These are phyloP conservation scores for Lodderomyces metapsilosis DNA, from an alignment of 1,139 yeast genomes.

Conservation along the genomic window DNA sequence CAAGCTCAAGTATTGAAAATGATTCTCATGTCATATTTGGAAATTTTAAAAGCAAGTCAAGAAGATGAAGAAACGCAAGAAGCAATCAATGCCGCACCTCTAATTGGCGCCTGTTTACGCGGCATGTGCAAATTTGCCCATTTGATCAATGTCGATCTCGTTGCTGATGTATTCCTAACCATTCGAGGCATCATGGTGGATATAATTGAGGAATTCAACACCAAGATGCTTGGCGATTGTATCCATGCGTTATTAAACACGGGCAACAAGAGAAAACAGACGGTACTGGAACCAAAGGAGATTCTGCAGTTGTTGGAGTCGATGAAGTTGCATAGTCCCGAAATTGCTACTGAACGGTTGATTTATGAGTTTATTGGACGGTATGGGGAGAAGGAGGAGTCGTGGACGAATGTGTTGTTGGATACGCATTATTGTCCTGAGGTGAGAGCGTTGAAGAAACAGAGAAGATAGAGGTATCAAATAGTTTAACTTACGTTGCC, in stretches of 20 bases:
- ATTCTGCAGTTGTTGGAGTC: constrained; percentile 22
- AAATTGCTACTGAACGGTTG: constrained; percentile 77
- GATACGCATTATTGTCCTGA: constrained; percentile 80
- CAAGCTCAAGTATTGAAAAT: constrained; percentile 83
- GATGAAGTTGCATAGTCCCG: constrained; percentile 67
- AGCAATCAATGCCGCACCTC: constrained; percentile 47
- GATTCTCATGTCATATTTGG: constrained; percentile 71
- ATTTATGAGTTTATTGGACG: constrained; percentile 72
- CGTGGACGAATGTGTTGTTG: constrained; percentile 79
- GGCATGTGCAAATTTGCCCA: constrained; percentile 89
- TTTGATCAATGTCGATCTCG: constrained; percentile 85
- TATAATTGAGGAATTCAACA: constrained; percentile 24
- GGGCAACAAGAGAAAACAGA: neutral
- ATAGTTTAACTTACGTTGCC: too few relatives aligned
- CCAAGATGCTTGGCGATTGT: constrained; percentile 12
- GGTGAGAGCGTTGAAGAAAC: constrained; percentile 56
- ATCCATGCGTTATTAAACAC: constrained; percentile 16
- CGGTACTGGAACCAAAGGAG: constrained; percentile 12
- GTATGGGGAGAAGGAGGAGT: constrained; percentile 52
- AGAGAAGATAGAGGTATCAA: constrained; percentile 32
- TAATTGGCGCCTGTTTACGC: constrained; percentile 86
- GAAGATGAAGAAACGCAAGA: constrained; percentile 23
- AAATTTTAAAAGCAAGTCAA: constrained; percentile 58
- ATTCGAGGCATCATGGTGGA: constrained; percentile 73
- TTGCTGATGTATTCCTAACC: constrained; percentile 90